Percentiles rank a stretch among this genome's conserved stretches.
Conservation (phyloP, 73 alveolate genomes). For the Symbiodinium natans region DNA sequence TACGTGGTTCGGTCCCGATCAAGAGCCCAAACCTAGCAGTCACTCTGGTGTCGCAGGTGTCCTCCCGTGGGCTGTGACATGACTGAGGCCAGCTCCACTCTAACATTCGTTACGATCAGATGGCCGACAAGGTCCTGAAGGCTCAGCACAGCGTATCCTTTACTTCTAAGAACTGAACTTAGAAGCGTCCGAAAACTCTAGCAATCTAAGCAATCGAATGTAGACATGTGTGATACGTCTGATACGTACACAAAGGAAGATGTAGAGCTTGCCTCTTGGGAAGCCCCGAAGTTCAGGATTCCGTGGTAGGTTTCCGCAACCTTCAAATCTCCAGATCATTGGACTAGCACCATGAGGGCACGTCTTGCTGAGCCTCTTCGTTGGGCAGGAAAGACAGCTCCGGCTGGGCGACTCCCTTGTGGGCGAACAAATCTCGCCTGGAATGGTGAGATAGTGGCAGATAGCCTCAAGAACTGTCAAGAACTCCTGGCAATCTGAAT, state of each 20-base stretch:
- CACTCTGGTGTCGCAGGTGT: neutral
- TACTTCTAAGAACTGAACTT: neutral
- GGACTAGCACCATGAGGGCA: neutral
- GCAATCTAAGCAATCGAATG: neutral
- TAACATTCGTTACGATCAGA: constrained; percentile 47
- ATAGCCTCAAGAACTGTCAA: too few species aligned
- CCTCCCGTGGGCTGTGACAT: neutral
- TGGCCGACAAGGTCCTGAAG: constrained; percentile 67
- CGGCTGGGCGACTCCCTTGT: constrained; percentile 62
- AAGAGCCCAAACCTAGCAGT: constrained; percentile 59
- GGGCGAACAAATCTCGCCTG: constrained; percentile 80
- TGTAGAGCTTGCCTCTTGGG: constrained; percentile 39
- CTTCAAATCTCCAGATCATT: neutral
- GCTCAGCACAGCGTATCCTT: neutral
- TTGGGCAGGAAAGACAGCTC: constrained; percentile 74
- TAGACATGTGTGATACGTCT: neutral
- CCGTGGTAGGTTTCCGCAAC: constrained; percentile 20
- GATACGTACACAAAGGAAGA: too few species aligned
- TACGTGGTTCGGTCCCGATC: constrained; percentile 87
- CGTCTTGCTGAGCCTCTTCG: constrained; percentile 20
- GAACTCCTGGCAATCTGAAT: neutral
- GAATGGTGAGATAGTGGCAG: neutral
- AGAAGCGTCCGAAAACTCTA: neutral
- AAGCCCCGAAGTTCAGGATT: constrained; percentile 70
- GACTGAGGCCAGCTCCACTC: constrained; percentile 37